Conservation (phyloP, 371 early-diverging fungal genomes). For the Mortierella sp. region DNA sequence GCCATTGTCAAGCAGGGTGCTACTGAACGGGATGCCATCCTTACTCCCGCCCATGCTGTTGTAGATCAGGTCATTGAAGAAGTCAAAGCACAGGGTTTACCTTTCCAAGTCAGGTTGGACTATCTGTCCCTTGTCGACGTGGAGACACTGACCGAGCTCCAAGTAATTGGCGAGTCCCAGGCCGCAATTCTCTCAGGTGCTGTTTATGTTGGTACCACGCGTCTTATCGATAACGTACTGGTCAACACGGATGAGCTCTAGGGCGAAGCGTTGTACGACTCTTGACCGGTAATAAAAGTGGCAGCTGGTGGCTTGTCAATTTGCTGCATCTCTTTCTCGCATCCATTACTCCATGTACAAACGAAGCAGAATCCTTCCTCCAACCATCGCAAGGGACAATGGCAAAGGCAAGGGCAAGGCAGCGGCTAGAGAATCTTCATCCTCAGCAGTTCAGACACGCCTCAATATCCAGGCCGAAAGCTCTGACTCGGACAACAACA, state of each 20-base stretch:
- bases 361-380: conserved; percentile 10
- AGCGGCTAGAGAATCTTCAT: background rate
- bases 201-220: conserved; percentile 86
- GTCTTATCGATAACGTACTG: conserved; percentile 94
- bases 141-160: conserved; percentile 72
- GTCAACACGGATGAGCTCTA: conserved; percentile 49
- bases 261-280: too few relatives aligned
- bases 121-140: conserved; percentile 88
- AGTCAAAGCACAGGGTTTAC: conserved; percentile 53
- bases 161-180: conserved; percentile 55
- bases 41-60: conserved; percentile 58
- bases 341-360: too few relatives aligned
- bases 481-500: conserved; percentile 16
- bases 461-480: conserved; percentile 7
- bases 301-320: too few relatives aligned
- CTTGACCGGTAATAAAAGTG: too few relatives aligned
- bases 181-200: conserved; percentile 93
- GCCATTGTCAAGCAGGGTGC: conserved; percentile 61
- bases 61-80: conserved; percentile 56
- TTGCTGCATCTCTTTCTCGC: too few relatives aligned
- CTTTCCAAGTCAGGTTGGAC: conserved; percentile 75
- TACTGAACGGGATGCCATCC: conserved; percentile 59
- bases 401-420: conserved; percentile 1
- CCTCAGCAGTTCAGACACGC: conserved; percentile 3
- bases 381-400: background rate